phyloP scores from a whole-genome alignment of 2,329 filamentous ascomycete species.

The Arthroderma uncinatum region DNA sequence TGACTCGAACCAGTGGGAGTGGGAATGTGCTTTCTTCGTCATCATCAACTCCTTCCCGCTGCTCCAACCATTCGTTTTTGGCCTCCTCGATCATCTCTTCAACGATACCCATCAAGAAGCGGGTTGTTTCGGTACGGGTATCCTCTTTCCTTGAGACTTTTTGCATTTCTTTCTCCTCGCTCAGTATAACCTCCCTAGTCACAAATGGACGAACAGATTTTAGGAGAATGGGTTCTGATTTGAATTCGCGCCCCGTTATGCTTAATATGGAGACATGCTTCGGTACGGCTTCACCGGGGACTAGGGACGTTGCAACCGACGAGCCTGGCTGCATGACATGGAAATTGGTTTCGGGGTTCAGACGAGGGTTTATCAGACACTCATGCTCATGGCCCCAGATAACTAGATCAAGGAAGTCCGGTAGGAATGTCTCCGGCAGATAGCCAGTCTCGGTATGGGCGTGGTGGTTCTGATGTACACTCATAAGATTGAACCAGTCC shows the following conservation, averaged over 20 bases:
- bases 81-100: conserved; percentile 82
- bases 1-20: conserved; percentile 73
- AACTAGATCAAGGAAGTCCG: conserved; percentile 79
- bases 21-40: conserved; percentile 53
- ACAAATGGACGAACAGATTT: conserved; percentile 87
- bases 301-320: conserved; percentile 84
- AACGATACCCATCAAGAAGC: conserved; percentile 63
- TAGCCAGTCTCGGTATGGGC: conserved; percentile 89
- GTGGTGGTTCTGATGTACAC: conserved; percentile 92
- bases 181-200: conserved; percentile 67
- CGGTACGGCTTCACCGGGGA: conserved; percentile 76
- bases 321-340: conserved; percentile 96
- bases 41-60: conserved; percentile 51
- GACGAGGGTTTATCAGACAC: conserved; percentile 72
- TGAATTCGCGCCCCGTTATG: conserved; percentile 72
- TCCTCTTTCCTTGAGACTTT: conserved; percentile 69
- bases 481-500: conserved; percentile 94
- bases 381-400: conserved; percentile 98
- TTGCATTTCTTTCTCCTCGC: conserved; percentile 64
- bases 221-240: conserved; percentile 66
- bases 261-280: conserved; percentile 85
- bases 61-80: conserved; percentile 63
- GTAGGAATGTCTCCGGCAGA: conserved; percentile 83
- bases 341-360: conserved; percentile 81
- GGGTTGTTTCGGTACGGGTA: conserved; percentile 69